Evolutionary conservation across 2,329 filamentous ascomycete genomes (phyloP).

Genomic region (Hypoxylon sp.): DNA sequence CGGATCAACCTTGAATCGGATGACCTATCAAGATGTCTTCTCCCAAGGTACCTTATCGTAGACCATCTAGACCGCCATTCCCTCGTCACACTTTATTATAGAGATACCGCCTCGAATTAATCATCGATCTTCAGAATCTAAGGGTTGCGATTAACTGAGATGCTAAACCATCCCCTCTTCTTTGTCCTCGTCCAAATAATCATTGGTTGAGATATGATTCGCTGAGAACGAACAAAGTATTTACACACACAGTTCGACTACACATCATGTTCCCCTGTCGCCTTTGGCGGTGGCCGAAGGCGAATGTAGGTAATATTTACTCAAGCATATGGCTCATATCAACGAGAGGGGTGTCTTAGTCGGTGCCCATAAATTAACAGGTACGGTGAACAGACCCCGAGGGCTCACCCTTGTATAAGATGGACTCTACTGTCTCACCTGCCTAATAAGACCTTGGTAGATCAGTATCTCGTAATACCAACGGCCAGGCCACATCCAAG

Average conservation of each 20-base stretch:
- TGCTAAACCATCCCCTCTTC: background rate
- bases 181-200: background rate
- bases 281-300: background rate
- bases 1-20: background rate
- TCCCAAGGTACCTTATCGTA: slow-evolving; percentile 7
- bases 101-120: background rate
- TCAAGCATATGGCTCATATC: too few species aligned
- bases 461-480: background rate
- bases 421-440: slow-evolving; percentile 3
- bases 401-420: background rate
- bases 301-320: background rate
- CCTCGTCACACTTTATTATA: background rate
- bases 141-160: background rate
- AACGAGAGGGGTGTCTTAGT: background rate
- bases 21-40: slow-evolving; percentile 12
- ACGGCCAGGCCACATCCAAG: background rate
- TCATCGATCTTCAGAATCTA: background rate
- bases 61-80: slow-evolving; percentile 14
- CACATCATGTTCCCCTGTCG: background rate
- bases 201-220: background rate
- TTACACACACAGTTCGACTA: background rate
- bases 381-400: background rate
- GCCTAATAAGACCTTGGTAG: slow-evolving; percentile 6
- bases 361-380: background rate
- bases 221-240: background rate